Percentiles rank a stretch among this genome's conserved stretches.
These are phyloP conservation scores for Letharia lupina DNA, from an alignment of 495 filamentous ascomycete species.

Conservation along the genomic window DNA sequence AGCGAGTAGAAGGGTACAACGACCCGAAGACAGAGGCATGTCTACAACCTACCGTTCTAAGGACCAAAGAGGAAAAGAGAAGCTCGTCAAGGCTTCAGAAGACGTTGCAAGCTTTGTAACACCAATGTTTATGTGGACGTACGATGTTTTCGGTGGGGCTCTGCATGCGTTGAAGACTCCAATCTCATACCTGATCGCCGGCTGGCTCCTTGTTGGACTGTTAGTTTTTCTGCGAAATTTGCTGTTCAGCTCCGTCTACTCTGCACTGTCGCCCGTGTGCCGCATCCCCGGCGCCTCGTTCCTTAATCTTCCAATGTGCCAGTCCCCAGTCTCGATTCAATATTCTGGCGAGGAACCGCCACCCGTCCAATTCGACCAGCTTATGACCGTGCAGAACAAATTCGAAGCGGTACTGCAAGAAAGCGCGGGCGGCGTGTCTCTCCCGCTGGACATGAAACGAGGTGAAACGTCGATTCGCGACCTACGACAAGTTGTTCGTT, in stretches of 20 bases:
- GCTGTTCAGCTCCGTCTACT: constrained; percentile 39
- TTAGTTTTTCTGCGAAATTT: constrained; percentile 44
- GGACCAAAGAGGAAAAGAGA: not conserved
- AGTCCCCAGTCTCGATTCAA: constrained; percentile 25
- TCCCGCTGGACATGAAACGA: constrained; percentile 62
- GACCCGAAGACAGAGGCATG: constrained; percentile 1
- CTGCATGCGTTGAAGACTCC: constrained; percentile 46
- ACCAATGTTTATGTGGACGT: constrained; percentile 35
- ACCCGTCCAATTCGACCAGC: constrained; percentile 53
- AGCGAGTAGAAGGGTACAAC: constrained; percentile 9
- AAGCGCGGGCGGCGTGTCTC: constrained; percentile 45
- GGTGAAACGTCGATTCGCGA: constrained; percentile 61
- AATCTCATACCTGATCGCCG: constrained; percentile 44
- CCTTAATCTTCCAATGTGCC: constrained; percentile 54
- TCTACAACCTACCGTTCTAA: constrained; percentile 4
- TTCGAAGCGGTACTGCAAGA: constrained; percentile 60
- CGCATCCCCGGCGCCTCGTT: constrained; percentile 51
- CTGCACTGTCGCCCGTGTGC: constrained; percentile 55
- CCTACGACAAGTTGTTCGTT: constrained; percentile 53
- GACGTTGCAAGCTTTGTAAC: constrained; percentile 18
- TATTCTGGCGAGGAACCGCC: constrained; percentile 22
- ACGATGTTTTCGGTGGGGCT: constrained; percentile 41
- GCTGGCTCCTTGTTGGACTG: constrained; percentile 44
- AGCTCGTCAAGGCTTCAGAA: constrained; percentile 6
- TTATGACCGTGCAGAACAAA: constrained; percentile 55